Evolutionary conservation across 768 basidiomycete genomes (phyloP).

Genomic region (Clitopilus passeckerianus): DNA sequence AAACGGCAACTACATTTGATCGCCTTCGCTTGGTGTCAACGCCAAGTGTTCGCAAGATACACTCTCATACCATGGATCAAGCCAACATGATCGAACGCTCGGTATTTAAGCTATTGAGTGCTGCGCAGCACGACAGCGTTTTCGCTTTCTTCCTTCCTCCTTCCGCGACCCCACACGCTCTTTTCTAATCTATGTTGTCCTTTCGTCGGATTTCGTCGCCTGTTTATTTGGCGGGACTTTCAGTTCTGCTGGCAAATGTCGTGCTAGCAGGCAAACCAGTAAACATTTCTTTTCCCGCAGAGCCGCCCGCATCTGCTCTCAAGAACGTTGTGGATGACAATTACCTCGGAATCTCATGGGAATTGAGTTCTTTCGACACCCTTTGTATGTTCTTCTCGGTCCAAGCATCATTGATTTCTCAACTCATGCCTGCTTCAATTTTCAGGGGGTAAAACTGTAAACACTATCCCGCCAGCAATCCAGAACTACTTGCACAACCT

Average conservation of each 20-base stretch:
- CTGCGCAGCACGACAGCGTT: neutral
- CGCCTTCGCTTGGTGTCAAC: neutral
- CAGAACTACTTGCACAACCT: constrained; percentile 31
- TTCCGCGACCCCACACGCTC: neutral
- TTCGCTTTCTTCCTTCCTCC: neutral
- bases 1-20: neutral
- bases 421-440: neutral
- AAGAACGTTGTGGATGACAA: constrained; percentile 27
- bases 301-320: constrained; percentile 14
- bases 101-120: neutral
- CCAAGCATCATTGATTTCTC: neutral
- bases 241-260: constrained; percentile 2
- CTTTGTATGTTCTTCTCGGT: constrained; percentile 20
- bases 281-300: constrained; percentile 18
- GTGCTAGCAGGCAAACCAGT: constrained; percentile 9
- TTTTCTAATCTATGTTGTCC: neutral
- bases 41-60: neutral
- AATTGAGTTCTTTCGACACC: constrained; percentile 31
- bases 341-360: constrained; percentile 33
- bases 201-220: neutral
- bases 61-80: neutral
- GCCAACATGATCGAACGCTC: neutral
- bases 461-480: constrained; percentile 26
- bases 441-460: constrained; percentile 24
- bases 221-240: neutral